Evolutionary conservation across 2,329 filamentous ascomycete species (phyloP), one percentile per base, ranked within the genome.

Genomic region (Trichoderma semiorbis): DNA sequence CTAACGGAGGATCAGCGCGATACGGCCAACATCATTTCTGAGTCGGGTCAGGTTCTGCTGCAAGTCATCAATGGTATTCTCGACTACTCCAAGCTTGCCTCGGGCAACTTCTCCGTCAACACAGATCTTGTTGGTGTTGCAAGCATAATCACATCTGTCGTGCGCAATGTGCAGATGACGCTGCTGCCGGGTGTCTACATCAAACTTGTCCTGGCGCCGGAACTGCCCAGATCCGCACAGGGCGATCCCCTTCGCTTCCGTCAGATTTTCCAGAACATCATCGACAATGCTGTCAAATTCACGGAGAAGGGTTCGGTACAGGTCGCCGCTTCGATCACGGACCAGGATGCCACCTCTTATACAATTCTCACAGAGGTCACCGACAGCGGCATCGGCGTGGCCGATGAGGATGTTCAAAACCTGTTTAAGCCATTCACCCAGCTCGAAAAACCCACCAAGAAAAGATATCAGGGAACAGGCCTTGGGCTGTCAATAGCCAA

Each of bases 1-100:
- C 79, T 91, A n/a, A 82, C 83, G 7, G 77, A 83, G 1, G 83
- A 88, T 55, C 89, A 91, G 77, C 82, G 83, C 26, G 88, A 91
- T 71, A 86, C 86, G 55, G 84, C 86, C 1, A 81, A 83, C 53
- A 87, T 90, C 60, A 87, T 91, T 69, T 84, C 88, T 74, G 87
- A 90, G 71, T 90, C 88, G 0, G 88, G 87, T 2, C 84, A 86
- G 24, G 82, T 90, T 3, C 81, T 91, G 26, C 79, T 91, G 21
- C 86, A 88, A 73, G 85, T 91, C 63, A 90, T 91, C 77, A 90
- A 91, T 75, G 88, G 90, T 73, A 89, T 91, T 60, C 83, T 91
- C n/a, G 89, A 91, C 79, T 91, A 89, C 76, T 90, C 89, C 11
- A 91, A 90, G 74, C 81, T 90, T 7, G 85, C 86, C 0, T 88